These are phyloP conservation scores for Clitoria ternatea DNA, from an alignment of 306 rosid genomes.

Conservation along the genomic window DNA sequence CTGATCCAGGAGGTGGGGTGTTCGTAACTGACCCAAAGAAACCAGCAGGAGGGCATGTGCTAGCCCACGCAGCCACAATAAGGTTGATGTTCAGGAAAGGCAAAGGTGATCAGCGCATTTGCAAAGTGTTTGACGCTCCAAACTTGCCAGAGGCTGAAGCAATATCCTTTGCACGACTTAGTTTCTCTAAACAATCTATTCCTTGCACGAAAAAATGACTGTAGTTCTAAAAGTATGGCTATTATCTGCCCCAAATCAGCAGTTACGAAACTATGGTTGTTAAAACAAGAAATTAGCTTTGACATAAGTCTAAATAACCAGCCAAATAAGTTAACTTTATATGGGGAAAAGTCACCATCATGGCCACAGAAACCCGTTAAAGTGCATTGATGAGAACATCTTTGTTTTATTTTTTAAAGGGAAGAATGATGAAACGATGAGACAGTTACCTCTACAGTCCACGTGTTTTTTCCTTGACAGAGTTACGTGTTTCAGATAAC, in stretches of 20 bases:
- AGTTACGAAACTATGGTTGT: not conserved
- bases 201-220: not conserved
- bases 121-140: constrained; percentile 96
- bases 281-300: constrained; percentile 2
- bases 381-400: not conserved
- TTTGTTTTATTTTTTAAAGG: too few species aligned
- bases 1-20: constrained; percentile 95
- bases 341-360: not conserved
- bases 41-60: constrained; percentile 95
- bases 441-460: not conserved
- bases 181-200: not conserved
- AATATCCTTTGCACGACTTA: constrained; percentile 61
- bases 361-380: not conserved
- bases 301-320: not conserved
- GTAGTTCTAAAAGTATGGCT: not conserved
- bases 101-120: constrained; percentile 92
- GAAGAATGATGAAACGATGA: too few species aligned
- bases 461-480: constrained; percentile 52
- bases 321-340: not conserved
- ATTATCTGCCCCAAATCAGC: constrained; percentile 9
- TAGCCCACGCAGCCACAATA: constrained; percentile 92
- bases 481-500: constrained; percentile 87
- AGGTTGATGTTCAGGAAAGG: constrained; percentile 95
- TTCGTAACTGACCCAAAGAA: constrained; percentile 94
- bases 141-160: constrained; percentile 97